Evolutionary conservation across 2,329 filamentous ascomycete genomes (phyloP), one percentile per base, ranked within the genome.

Genomic region (Sclerotiophoma versabilis): DNA sequence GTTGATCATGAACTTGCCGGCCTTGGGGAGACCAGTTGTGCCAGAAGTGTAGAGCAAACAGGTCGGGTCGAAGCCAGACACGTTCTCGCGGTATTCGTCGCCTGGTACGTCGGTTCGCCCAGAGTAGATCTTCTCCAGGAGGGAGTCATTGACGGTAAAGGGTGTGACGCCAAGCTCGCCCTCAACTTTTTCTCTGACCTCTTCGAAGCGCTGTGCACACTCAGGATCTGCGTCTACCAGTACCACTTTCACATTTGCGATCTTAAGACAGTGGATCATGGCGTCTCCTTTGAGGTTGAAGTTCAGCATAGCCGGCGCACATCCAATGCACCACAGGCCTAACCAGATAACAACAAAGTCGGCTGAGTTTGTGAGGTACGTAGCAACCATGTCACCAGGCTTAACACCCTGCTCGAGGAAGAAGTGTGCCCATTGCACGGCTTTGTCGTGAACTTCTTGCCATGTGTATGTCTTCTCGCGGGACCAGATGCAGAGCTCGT

Each of bases 1-100:
- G 10, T 47, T 61, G 4, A 70, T 57, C 41, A 62, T 66, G 46
- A 67, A 72, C 30, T 67, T 69, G 7, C 64, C 64, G 7, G 62
- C 70, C 70, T 92, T 92, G 2, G 89, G 88, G 52, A 90, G 69
- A 0, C 89, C 89, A 0, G 89, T 92, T 0, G 89, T 92, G 19
- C 89, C 89, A 47, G 84, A 86, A 0, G 89, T 92, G 69, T 91
- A 92, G 52, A 92, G 84, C 17, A 92, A 72, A 26, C 82, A 84
- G 50, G 83, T 80, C 0, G 88, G 84, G 60, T 79, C 84, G 9
- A 76, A 68, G 0, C 77, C 79, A 15, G 75, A 73, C 0, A 89
- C 78, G 2, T 74, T 73, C 4, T 78, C 76, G 33, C 87, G 80
- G 53, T 85, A 80, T 10, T 79, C 75, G 53, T 88, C 81, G 1